Percentiles rank a stretch among this genome's conserved stretches.
These are phyloP conservation scores for Hypoxylon intermedium DNA, from an alignment of 495 filamentous ascomycete genomes.

Conservation along the genomic window DNA sequence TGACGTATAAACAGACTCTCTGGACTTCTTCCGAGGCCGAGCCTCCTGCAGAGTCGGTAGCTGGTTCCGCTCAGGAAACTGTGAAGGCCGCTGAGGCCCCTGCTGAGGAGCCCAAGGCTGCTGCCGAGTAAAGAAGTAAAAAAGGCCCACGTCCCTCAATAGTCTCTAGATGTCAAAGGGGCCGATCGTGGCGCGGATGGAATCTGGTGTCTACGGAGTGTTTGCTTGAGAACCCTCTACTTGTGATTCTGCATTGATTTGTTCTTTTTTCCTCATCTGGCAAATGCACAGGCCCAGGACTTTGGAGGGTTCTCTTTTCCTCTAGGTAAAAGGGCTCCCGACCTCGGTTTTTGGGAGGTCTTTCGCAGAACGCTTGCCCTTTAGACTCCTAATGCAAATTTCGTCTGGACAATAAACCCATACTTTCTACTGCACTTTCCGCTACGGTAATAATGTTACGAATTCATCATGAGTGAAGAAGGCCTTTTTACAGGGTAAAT, in stretches of 20 bases:
- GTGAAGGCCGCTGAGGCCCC: slow-evolving; percentile 54
- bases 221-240: slow-evolving; percentile 53
- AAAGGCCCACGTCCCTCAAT: slow-evolving; percentile 38
- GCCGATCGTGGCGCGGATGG: slow-evolving; percentile 44
- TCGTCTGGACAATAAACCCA: slow-evolving; percentile 51
- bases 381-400: slow-evolving; percentile 57
- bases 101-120: slow-evolving; percentile 60
- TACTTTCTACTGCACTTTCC: slow-evolving; percentile 29
- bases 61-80: slow-evolving; percentile 67
- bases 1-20: slow-evolving; percentile 73
- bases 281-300: slow-evolving; percentile 55
- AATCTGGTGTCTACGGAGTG: slow-evolving; percentile 63
- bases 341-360: slow-evolving; percentile 55
- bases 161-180: slow-evolving; percentile 43
- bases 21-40: slow-evolving; percentile 99
- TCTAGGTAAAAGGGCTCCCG: slow-evolving; percentile 50
- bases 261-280: slow-evolving; percentile 52
- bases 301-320: slow-evolving; percentile 48
- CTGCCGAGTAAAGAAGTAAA: slow-evolving; percentile 59
- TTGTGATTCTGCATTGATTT: slow-evolving; percentile 57
- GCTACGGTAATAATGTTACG: slow-evolving; percentile 19
- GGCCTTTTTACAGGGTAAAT: slow-evolving; percentile 9
- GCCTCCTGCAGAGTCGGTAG: slow-evolving; percentile 68
- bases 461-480: slow-evolving; percentile 40
- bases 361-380: slow-evolving; percentile 54